A percentile compares a stretch with the other conserved stretches of the same genome.
phyloP scores from a whole-genome alignment of 345 rosid genomes.

The Salix udensis region DNA sequence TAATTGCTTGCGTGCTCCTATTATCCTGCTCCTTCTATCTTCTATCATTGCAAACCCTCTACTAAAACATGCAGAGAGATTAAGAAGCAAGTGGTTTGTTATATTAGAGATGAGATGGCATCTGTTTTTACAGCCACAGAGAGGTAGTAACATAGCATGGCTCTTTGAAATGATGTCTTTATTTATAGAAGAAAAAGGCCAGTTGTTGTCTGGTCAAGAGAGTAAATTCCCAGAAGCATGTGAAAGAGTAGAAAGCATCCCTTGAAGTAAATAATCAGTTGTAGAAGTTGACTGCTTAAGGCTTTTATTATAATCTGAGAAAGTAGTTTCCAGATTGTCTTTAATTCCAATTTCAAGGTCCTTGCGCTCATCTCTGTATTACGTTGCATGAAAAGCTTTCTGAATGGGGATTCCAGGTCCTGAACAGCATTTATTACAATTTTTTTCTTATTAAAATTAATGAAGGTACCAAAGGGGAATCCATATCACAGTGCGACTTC shows the following conservation, averaged over 20 bases:
- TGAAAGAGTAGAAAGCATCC: background rate
- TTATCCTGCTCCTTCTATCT: background rate
- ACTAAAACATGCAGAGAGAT: background rate
- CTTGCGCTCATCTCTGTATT: no score
- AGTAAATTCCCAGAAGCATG: background rate
- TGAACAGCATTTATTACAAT: background rate
- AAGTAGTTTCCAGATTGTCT: no score
- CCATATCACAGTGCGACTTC: conserved; percentile 96
- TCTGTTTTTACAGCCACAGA: background rate
- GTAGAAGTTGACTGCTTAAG: no score
- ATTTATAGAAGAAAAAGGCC: background rate
- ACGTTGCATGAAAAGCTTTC: background rate
- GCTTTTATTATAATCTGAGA: no score
- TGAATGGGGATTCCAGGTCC: background rate
- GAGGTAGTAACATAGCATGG: background rate
- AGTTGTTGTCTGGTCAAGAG: no score
- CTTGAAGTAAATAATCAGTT: background rate
- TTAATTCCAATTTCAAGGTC: no score
- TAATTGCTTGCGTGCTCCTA: background rate
- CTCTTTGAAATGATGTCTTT: background rate
- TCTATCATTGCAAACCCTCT: background rate
- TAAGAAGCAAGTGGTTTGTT: background rate
- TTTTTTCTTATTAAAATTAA: background rate
- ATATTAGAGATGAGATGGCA: background rate
- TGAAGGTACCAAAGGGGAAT: conserved; percentile 84